Conservation (phyloP, 2,329 filamentous ascomycete genomes). For the Colletotrichum tropicicola region DNA sequence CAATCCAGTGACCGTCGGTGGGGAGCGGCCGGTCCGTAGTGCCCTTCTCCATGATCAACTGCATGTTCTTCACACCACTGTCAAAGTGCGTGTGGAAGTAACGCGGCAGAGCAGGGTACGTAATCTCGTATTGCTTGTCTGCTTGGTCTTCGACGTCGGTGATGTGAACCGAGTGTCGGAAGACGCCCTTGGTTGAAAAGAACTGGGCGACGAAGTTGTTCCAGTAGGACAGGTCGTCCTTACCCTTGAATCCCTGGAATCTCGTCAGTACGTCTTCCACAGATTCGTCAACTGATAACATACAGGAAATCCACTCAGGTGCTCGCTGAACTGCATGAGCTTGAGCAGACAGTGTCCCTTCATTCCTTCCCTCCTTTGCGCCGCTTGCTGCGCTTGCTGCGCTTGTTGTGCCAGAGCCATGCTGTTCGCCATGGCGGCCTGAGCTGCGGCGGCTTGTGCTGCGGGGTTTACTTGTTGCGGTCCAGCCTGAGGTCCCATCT, state of each 20-base stretch:
- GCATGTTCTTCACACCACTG: slow-evolving; percentile 85
- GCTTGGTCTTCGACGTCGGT: slow-evolving; percentile 62
- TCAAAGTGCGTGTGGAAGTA: slow-evolving; percentile 93
- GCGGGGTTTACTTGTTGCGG: slow-evolving; percentile 35
- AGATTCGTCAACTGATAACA: slow-evolving; percentile 35
- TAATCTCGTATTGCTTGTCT: slow-evolving; percentile 88
- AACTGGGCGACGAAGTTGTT: slow-evolving; percentile 80
- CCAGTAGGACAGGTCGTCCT: slow-evolving; percentile 81
- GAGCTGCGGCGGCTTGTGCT: slow-evolving; percentile 32
- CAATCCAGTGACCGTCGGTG: slow-evolving; percentile 76
- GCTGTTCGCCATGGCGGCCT: slow-evolving; percentile 44
- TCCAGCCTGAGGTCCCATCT: slow-evolving; percentile 45
- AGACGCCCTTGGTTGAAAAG: slow-evolving; percentile 80
- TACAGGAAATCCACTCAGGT: slow-evolving; percentile 66
- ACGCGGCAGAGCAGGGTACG: slow-evolving; percentile 81
- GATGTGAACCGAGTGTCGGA: slow-evolving; percentile 75
- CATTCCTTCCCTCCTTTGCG: slow-evolving; percentile 59
- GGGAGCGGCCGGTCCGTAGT: slow-evolving; percentile 64
- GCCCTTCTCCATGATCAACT: slow-evolving; percentile 81
- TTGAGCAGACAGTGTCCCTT: slow-evolving; percentile 68
- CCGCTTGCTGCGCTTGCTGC: slow-evolving; percentile 59
- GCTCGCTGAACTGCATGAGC: slow-evolving; percentile 70
- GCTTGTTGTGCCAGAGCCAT: slow-evolving; percentile 26
- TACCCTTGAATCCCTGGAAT: slow-evolving; percentile 62
- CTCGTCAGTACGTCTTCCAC: slow-evolving; percentile 9